Evolutionary conservation across 2,329 filamentous ascomycete species (phyloP), one percentile per base, ranked within the genome.

Genomic region (Delphinella strobiligena): DNA sequence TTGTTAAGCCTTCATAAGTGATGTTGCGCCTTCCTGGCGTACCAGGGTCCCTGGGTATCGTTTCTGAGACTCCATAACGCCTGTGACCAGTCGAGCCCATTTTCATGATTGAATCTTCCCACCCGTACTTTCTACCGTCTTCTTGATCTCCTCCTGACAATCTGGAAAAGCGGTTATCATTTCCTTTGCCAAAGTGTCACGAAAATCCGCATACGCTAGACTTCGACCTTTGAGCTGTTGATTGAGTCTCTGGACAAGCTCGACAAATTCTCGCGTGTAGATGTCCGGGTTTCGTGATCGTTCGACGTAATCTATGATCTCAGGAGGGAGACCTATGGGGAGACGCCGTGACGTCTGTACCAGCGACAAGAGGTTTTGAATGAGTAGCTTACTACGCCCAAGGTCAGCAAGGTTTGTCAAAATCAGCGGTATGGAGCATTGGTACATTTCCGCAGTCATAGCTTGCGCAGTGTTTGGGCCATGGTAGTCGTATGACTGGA

Each of bases 191-290:
- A 79, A 58, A 31, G 75, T 66, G 54, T 78, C 71, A 42, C 72
- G 64, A 45, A 80, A 74, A 33, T 63, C 57, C 9, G 64, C 67
- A 55, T 76, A 78, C 1, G 74, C 75, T 49, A 76, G 67, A 41
- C 63, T 65, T 49, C 74, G 74, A 22, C 75, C 76, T 48, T 74
- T 76, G 37, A 78, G 57, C 55, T 74, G 69, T 51, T 78, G 74
- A 47, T 80, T 80, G 36, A 70, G 68, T 45, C 69, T 65, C 60
- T 78, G 75, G 7, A 76, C 72, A 19, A 73, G 61, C 56, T 80
- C 75, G 33, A 80, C 72, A 46, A 79, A 78, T 48, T 80, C 74
- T 34, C 75, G 67, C 7, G 74, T 79, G 56, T 78, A 80, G 48
- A 80, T 78, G 49, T 80, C 75, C 5, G 75, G 76, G 50, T 80